Conservation (phyloP, 306 rosid genomes). For the Medicago truncatula region MtrunA17r5.0-ANR NC_053042.1:41296001-41296500, state of each 20-base stretch:
- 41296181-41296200: conserved; percentile 22
- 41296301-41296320: background rate
- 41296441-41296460: too few relatives aligned
- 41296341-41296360: conserved; percentile 3
- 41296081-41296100: background rate
- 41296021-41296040: conserved; percentile 3
- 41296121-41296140: background rate
- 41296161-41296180: background rate
- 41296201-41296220: background rate
- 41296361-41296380: background rate
- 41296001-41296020: background rate
- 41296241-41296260: conserved; percentile 1
- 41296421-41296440: too few relatives aligned
- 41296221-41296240: conserved; percentile 4
- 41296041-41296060: background rate
- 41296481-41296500: too few relatives aligned
- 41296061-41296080: conserved; percentile 14
- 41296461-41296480: too few relatives aligned
- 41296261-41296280: conserved; percentile 15
- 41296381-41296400: background rate
- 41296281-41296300: background rate
- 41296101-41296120: conserved; percentile 2
- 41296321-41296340: conserved; percentile 16
- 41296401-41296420: too few relatives aligned
- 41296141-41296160: background rate